phyloP scores from a whole-genome alignment of 192 early-diverging fungal species.

The Coemansia sp. region DNA sequence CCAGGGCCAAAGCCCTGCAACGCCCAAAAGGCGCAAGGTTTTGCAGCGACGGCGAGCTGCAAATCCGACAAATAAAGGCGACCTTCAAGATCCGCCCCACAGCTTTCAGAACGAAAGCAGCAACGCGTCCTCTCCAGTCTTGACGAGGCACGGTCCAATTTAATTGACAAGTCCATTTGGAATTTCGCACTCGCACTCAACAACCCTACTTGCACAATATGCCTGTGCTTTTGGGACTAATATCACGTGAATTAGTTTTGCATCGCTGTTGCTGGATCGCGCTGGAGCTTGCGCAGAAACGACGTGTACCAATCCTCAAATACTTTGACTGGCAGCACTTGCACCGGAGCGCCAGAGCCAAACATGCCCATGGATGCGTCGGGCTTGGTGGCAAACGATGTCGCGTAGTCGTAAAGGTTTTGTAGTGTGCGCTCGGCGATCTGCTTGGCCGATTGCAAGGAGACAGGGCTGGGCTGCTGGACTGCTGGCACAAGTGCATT shows the following conservation, averaged over 20 bases:
- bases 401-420: conserved; percentile 75
- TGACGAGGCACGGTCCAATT: background rate
- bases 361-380: conserved; percentile 55
- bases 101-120: background rate
- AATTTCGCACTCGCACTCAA: no score
- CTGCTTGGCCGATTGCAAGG: conserved; percentile 54
- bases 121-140: background rate
- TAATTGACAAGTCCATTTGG: background rate
- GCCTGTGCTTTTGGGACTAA: conserved; percentile 14
- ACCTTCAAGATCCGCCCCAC: background rate
- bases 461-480: conserved; percentile 4
- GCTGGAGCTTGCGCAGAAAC: conserved; percentile 70
- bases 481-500: conserved; percentile 31
- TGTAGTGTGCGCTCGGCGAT: conserved; percentile 64
- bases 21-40: background rate
- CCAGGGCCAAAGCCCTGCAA: background rate
- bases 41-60: background rate
- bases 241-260: conserved; percentile 26
- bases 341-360: conserved; percentile 40
- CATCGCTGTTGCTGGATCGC: conserved; percentile 57
- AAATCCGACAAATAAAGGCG: background rate
- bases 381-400: conserved; percentile 61
- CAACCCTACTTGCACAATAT: background rate
- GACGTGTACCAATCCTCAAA: conserved; percentile 83
- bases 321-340: conserved; percentile 64